A percentile compares a stretch with the other conserved stretches of the same genome.
Evolutionary conservation across 495 filamentous ascomycete genomes (phyloP).

Genomic region (Astrocystis sublimbata): DNA sequence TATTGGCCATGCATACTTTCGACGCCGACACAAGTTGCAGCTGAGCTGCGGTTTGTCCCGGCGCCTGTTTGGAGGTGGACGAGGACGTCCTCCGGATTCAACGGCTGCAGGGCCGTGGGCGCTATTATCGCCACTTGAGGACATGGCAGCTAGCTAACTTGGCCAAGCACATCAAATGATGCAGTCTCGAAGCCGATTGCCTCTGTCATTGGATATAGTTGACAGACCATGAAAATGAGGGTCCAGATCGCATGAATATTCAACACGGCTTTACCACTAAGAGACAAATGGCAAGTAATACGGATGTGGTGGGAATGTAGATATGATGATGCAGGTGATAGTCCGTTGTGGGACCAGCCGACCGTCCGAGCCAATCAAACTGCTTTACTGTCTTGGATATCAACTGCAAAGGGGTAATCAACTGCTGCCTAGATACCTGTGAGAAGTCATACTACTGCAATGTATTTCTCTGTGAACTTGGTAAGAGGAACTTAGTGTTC

Average conservation of each 20-base stretch:
- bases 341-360: conserved; percentile 14
- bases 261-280: neutral
- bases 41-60: conserved; percentile 22
- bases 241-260: neutral
- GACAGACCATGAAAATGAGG: neutral
- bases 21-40: conserved; percentile 16
- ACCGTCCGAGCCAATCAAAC: conserved; percentile 14
- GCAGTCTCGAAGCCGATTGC: neutral
- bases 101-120: conserved; percentile 34
- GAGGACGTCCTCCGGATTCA: conserved; percentile 17
- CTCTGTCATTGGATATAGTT: neutral
- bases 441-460: no score
- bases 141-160: neutral
- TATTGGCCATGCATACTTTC: conserved; percentile 9
- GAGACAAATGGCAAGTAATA: neutral
- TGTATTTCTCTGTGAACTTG: no score
- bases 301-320: neutral
- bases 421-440: no score
- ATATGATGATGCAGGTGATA: no score
- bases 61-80: conserved; percentile 17
- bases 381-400: no score
- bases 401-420: no score
- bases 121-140: neutral
- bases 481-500: no score
- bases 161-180: neutral